Evolutionary conservation across 306 rosid genomes (phyloP).

Genomic region (Begonia masoniana): DNA sequence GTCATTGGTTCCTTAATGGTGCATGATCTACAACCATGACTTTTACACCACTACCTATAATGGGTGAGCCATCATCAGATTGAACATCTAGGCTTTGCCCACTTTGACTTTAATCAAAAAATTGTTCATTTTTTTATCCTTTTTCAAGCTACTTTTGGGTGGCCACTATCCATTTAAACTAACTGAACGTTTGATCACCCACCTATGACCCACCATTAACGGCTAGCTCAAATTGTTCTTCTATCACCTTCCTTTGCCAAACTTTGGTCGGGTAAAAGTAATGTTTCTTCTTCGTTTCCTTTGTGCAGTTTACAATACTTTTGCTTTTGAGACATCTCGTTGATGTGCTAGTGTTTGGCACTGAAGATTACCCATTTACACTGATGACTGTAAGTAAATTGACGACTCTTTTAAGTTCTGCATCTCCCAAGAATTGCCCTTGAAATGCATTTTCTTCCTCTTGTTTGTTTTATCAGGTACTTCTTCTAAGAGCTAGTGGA

Average conservation of each 20-base stretch:
- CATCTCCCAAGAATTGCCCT: neutral
- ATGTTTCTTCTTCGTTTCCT: too few species aligned
- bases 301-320: slow-evolving; percentile 54
- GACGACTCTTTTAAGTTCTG: neutral
- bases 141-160: too few species aligned
- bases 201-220: too few species aligned
- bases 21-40: too few species aligned
- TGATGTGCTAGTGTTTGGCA: slow-evolving; percentile 29
- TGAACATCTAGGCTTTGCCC: neutral
- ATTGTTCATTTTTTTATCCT: too few species aligned
- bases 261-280: too few species aligned
- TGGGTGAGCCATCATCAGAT: neutral
- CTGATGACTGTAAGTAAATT: slow-evolving; percentile 46
- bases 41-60: too few species aligned
- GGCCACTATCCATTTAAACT: too few species aligned
- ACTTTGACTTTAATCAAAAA: neutral
- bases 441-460: too few species aligned
- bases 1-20: neutral
- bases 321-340: slow-evolving; percentile 65
- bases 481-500: slow-evolving; percentile 51
- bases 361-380: slow-evolving; percentile 71
- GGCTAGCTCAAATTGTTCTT: too few species aligned
- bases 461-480: slow-evolving; percentile 15
- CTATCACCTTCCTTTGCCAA: too few species aligned
- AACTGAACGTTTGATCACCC: too few species aligned